A percentile compares a stretch with the other conserved stretches of the same genome.
phyloP scores from a whole-genome alignment of 202 grass and related monocot genomes.

The Setaria viridis region DNA sequence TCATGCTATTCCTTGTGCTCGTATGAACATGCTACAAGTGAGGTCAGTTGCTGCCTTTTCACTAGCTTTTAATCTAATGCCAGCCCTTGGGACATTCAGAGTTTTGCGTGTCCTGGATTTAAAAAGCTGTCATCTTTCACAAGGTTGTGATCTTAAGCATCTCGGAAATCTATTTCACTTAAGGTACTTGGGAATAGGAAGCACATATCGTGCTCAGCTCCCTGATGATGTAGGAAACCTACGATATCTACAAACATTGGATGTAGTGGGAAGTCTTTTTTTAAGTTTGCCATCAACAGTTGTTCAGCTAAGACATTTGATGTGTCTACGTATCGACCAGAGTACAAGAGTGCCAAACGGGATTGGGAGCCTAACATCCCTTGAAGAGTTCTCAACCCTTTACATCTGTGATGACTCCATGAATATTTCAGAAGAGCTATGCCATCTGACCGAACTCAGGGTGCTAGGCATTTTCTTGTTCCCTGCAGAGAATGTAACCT shows the following conservation, averaged over 20 bases:
- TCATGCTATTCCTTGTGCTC: not conserved
- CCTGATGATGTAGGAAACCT: not conserved
- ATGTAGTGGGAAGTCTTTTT: not conserved
- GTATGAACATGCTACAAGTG: not conserved
- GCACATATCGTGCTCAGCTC: not conserved
- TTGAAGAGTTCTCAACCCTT: not conserved
- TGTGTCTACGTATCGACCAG: not conserved
- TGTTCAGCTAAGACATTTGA: slow-evolving; percentile 6
- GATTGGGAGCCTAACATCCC: not conserved
- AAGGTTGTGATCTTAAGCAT: not conserved
- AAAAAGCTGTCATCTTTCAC: not conserved
- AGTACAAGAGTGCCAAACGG: not conserved
- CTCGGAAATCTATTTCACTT: not conserved
- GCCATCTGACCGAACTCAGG: not conserved
- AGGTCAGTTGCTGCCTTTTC: not conserved
- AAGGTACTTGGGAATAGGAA: not conserved
- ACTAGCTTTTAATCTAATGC: not conserved
- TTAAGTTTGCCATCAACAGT: not conserved
- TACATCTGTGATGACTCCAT: not conserved
- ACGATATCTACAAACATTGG: not conserved
- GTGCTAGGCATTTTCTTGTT: not conserved
- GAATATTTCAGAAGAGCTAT: not conserved
- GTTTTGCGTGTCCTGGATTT: not conserved
- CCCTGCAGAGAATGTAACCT: not conserved
- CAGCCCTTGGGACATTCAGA: not conserved